Evolutionary conservation across 2,329 filamentous ascomycete genomes (phyloP), one percentile per base, ranked within the genome.

Genomic region (Endoconidiophora laricicola): DNA sequence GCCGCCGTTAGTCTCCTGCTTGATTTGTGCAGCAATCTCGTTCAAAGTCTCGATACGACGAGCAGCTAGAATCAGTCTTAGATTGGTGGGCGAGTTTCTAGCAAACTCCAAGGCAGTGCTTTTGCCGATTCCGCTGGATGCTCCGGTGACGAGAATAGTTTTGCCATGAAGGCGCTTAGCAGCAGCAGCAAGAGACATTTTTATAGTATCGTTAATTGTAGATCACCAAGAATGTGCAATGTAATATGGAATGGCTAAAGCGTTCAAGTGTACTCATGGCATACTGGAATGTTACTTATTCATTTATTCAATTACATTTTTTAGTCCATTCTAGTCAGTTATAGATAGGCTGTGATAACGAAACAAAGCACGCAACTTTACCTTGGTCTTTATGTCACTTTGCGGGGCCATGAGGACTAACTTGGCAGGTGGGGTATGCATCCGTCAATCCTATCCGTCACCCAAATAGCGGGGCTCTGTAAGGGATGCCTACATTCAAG

Each of bases 41-140:
- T 83, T 77, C 56, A 98, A 69, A 0, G 74, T 71, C 58, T 95
- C 88, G 58, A 87, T 67, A 45, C 91, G 78, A 24, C 91, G 78
- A n/a, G 91, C 91, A 5, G 91, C 91, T 53, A 96, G 67, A 57
- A 96, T 79, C 46, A 98, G 73, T 62, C 83, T 86, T 56, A 96
- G 72, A 62, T 83, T 75, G 50, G 79, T 73, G 6, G 86, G 86
- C 20, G 83, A 76, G 2, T 88, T 90, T 52, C 86, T 79, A 23
- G 91, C 91, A 61, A 96, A 98, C 65, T 96, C 91, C 56, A 91
- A 70, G n/a, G 90, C 91, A 16, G 76, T 82, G 58, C 75, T 78
- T 50, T 74, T 77, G 22, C 91, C 91, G 65, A 98, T 96, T 55
- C 91, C 91, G 18, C 86, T 93, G 3, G 83, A 91, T 29, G 91